Conservation (phyloP, 2,329 filamentous ascomycete genomes). For the Davidsoniella australis region DNA sequence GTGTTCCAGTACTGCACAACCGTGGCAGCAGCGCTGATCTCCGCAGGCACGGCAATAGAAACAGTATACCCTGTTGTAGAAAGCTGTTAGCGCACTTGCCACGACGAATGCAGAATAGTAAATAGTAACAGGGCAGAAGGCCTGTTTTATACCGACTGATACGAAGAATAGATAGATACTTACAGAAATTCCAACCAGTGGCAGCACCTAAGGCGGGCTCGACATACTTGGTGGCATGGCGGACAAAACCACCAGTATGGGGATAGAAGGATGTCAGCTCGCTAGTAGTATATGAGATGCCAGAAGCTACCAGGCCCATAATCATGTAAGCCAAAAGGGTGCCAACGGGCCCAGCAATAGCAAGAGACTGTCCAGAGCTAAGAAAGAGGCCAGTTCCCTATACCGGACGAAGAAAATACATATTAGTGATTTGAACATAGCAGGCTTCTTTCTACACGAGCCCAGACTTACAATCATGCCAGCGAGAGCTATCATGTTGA, state of each 20-base stretch:
- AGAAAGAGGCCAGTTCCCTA: constrained; percentile 30
- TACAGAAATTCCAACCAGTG: constrained; percentile 10
- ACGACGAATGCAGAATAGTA: too few species aligned
- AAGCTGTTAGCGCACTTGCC: constrained; percentile 10
- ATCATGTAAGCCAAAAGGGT: constrained; percentile 25
- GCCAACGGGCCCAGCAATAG: constrained; percentile 27
- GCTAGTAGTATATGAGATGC: constrained; percentile 32
- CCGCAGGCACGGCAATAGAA: constrained; percentile 22
- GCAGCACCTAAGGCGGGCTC: constrained; percentile 19
- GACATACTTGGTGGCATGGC: constrained; percentile 19
- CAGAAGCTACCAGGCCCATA: constrained; percentile 33
- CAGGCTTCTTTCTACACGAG: background rate
- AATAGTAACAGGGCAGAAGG: too few species aligned
- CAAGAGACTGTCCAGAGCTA: constrained; percentile 31
- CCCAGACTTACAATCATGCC: constrained; percentile 15
- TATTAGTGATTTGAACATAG: background rate
- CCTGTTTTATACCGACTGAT: background rate
- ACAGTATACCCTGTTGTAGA: constrained; percentile 31
- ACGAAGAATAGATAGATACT: background rate
- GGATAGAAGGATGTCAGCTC: constrained; percentile 20
- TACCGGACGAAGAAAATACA: constrained; percentile 5
- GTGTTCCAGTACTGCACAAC: constrained; percentile 22
- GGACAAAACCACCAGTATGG: constrained; percentile 17
- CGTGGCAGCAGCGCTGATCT: constrained; percentile 23
- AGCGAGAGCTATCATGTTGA: constrained; percentile 23